Percentiles rank a stretch among this genome's conserved stretches.
Evolutionary conservation across 1,139 yeast species (phyloP).

Genomic region (Diutina rugosa): DNA sequence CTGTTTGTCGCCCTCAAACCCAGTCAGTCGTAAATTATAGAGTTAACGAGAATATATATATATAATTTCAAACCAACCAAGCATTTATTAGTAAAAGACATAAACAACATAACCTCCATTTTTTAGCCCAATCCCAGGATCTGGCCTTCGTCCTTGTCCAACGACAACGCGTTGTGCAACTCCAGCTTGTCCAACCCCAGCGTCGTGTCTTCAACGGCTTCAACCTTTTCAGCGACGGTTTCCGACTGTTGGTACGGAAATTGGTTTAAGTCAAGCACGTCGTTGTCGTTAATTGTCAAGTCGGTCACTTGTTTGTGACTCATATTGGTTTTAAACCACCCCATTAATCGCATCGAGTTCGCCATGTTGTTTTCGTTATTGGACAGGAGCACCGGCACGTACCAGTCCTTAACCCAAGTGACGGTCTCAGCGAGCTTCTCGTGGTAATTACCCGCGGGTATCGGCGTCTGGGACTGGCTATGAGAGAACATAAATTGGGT

Average conservation of each 20-base stretch:
- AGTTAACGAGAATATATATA: not conserved
- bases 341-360: constrained; percentile 17
- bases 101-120: no score
- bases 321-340: constrained; percentile 24
- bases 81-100: constrained; percentile 5
- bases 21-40: not conserved
- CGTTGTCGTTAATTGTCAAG: constrained; percentile 10
- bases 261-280: constrained; percentile 17
- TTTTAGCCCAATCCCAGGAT: constrained; percentile 7
- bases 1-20: not conserved
- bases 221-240: constrained; percentile 4
- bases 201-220: constrained; percentile 3
- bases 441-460: constrained; percentile 1
- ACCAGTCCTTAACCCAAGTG: constrained; percentile 34
- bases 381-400: constrained; percentile 13
- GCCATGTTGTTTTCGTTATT: constrained; percentile 9
- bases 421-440: constrained; percentile 12
- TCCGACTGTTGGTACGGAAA: constrained; percentile 15
- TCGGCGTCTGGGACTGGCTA: constrained; percentile 1
- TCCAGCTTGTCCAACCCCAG: constrained; percentile 5
- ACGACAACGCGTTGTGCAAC: constrained; percentile 9
- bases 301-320: constrained; percentile 9
- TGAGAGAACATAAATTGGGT: not conserved
- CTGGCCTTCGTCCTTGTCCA: constrained; percentile 9
- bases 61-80: not conserved